Conservation (phyloP, 140 eudicot genomes). For the Senecio squalidus region DNA sequence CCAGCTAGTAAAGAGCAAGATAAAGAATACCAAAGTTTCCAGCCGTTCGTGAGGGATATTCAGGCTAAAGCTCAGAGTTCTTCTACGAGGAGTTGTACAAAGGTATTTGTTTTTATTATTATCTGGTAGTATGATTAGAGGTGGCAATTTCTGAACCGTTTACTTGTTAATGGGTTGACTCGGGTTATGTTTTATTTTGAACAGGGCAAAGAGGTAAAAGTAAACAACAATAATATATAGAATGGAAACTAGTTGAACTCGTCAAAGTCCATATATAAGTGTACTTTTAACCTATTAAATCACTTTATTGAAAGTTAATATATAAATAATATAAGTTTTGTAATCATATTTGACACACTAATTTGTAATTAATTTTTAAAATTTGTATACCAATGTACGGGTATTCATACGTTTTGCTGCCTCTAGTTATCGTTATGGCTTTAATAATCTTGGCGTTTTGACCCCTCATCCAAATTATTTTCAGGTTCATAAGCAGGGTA, state of each 20-base stretch:
- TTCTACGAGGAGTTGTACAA: constrained; percentile 92
- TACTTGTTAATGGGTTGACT: neutral
- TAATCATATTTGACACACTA: neutral
- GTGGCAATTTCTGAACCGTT: neutral
- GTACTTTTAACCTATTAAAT: too few species aligned
- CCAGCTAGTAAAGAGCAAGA: constrained; percentile 43
- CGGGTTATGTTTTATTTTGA: neutral
- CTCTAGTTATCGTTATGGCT: neutral
- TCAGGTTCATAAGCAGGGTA: constrained; percentile 98
- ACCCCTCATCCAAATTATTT: constrained; percentile 8
- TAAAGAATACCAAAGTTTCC: constrained; percentile 40
- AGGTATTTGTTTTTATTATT: constrained; percentile 37
- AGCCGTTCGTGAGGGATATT: constrained; percentile 35
- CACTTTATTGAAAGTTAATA: too few species aligned
- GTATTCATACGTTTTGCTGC: too few species aligned
- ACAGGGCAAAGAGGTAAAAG: neutral
- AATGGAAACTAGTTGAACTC: too few species aligned
- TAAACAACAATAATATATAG: too few species aligned
- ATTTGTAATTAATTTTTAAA: too few species aligned
- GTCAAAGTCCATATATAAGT: too few species aligned
- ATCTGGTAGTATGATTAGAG: neutral
- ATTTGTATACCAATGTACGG: too few species aligned
- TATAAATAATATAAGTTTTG: neutral
- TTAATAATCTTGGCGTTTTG: constrained; percentile 9
- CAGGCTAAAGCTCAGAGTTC: constrained; percentile 51